Conservation (phyloP, 2,329 filamentous ascomycete species). For the Aspergillus awamori region DNA sequence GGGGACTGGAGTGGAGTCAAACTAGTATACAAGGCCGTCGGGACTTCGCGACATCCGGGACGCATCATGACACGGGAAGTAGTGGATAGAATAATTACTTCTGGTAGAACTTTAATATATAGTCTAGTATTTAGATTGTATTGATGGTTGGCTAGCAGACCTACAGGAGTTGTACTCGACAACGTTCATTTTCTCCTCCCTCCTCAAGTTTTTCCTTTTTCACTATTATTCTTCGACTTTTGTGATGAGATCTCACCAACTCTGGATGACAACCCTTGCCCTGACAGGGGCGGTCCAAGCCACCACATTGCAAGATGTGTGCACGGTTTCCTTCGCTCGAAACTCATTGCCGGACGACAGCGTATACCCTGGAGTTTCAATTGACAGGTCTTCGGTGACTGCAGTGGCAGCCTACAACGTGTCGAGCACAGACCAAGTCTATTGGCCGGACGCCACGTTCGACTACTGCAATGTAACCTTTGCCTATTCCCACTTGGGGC, state of each 20-base stretch:
- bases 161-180: neutral
- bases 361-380: neutral
- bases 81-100: neutral
- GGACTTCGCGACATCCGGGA: neutral
- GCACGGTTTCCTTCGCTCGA: neutral
- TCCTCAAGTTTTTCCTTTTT: neutral
- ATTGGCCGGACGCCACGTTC: neutral
- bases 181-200: neutral
- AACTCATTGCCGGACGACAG: neutral
- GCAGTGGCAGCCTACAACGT: neutral
- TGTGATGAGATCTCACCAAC: too few species aligned
- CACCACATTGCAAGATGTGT: neutral
- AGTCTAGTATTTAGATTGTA: neutral
- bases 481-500: neutral
- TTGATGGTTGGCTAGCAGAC: neutral
- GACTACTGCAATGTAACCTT: neutral
- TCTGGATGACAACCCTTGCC: neutral
- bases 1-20: neutral
- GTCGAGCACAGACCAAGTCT: neutral
- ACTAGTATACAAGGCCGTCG: neutral
- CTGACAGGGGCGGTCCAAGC: neutral
- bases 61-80: neutral
- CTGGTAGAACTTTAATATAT: neutral
- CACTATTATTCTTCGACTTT: neutral
- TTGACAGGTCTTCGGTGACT: neutral